Base-by-base conservation (phyloP, 2,329 filamentous ascomycete genomes). In the Rhexocercosporidium sp. region DNA sequence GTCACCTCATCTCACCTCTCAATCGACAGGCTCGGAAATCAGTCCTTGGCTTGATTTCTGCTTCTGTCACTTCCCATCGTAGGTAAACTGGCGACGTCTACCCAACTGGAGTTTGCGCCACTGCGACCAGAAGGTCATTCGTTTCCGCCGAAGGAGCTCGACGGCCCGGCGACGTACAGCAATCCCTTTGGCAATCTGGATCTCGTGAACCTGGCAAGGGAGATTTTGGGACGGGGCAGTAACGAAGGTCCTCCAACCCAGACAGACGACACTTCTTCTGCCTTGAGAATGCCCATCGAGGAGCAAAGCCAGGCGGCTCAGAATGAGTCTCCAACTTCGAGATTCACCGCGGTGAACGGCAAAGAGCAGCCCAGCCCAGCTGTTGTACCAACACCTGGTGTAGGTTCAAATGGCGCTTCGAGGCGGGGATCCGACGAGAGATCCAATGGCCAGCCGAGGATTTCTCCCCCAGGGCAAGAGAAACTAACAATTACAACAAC, bases 291-390 rank as follows among this genome's bases (percentile, higher is more conserved):
- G 70, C 60, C 65, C 37, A 46, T 66, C 27, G 69, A 70, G 61
- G 74, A 73, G 41, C 53, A 69, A 53, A 66, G 62, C 9, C 62
- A 65, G 41, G 46, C 49, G 22, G 61, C 60, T 56, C 68, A 67
- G 51, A 70, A 67, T 4, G 74, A 77, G 49, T 73, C 75, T 37
- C 75, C 75, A 16, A 77, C 73, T 1, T 74, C 76, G 51, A 71
- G 77, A 54, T 78, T 78, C 59, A 78, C 77, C 1, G 77, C 77
- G 9, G 77, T 78, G 3, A 78, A 78, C 70, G 74, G 73, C 34
- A 74, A 74, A 39, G 74, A 76, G 31, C 70, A 69, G 41, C 44
- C 67, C 11, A 37, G 51, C 11, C 53, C 20, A 5, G 37, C 54
- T 29, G 22, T 37, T 5, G 59, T 62, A 2, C 51, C 60, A n/a